Conservation (phyloP, 768 basidiomycete species). For the Psilocybe cubensis region DNA sequence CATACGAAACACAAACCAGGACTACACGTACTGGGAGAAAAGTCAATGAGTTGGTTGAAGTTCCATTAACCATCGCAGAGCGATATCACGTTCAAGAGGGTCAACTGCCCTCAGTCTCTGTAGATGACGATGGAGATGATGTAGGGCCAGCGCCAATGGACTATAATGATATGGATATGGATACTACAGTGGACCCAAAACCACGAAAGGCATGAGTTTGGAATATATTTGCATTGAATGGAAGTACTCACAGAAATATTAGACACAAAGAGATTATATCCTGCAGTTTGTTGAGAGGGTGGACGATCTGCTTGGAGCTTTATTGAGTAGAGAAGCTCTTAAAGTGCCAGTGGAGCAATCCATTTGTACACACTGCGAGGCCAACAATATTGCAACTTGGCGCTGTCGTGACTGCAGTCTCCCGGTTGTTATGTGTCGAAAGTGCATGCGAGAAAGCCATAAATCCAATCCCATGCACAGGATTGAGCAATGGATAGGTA, state of each 20-base stretch:
- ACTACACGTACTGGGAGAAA: not conserved
- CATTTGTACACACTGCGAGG: not conserved
- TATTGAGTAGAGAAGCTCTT: not conserved
- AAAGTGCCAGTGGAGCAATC: not conserved
- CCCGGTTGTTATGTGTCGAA: not conserved
- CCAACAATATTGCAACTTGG: too few relatives aligned
- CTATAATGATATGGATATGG: too few relatives aligned
- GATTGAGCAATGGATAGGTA: not conserved
- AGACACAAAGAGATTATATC: conserved; percentile 1
- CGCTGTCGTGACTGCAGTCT: conserved; percentile 4
- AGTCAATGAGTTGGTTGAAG: not conserved
- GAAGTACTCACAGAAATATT: not conserved
- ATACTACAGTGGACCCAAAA: not conserved
- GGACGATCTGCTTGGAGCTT: not conserved
- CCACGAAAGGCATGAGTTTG: not conserved
- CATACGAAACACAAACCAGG: not conserved
- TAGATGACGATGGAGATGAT: too few relatives aligned
- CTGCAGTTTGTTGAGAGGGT: not conserved
- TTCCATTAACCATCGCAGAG: not conserved
- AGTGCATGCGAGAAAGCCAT: conserved; percentile 1
- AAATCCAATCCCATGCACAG: not conserved
- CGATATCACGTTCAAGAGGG: too few relatives aligned
- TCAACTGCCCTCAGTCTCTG: too few relatives aligned
- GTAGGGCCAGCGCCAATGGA: too few relatives aligned
- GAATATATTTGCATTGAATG: not conserved